phyloP scores from a whole-genome alignment of 2,329 filamentous ascomycete species.

The Verruconis gallopava region DNA sequence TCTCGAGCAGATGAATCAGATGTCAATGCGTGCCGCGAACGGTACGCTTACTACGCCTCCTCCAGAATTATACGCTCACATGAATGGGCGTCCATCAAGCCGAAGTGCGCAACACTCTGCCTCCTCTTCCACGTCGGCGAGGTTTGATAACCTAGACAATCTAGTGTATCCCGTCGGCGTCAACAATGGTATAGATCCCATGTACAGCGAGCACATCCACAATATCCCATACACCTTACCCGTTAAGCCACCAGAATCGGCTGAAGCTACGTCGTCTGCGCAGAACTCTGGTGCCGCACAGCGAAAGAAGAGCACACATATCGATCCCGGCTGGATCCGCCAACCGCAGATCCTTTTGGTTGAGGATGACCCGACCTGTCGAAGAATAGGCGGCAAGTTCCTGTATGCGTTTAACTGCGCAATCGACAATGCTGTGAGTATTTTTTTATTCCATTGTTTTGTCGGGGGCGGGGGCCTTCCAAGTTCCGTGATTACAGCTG shows the following conservation, averaged over 20 bases:
- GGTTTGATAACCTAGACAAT: conserved; percentile 48
- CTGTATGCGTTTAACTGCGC: conserved; percentile 50
- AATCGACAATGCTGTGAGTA: conserved; percentile 49
- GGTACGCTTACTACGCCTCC: conserved; percentile 44
- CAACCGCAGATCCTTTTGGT: conserved; percentile 77
- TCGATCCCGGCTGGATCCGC: conserved; percentile 52
- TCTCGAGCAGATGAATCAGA: conserved; percentile 51
- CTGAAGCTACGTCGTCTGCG: conserved; percentile 29
- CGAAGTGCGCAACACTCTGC: conserved; percentile 32
- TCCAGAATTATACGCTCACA: conserved; percentile 30
- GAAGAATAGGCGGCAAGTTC: conserved; percentile 54
- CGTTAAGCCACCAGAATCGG: conserved; percentile 44
- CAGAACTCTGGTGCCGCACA: not conserved
- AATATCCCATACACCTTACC: conserved; percentile 81
- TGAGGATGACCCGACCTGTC: conserved; percentile 61
- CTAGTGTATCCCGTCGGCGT: conserved; percentile 86
- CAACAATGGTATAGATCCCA: conserved; percentile 85
- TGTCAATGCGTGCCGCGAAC: conserved; percentile 38
- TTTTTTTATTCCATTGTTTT: not conserved
- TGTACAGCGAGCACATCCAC: conserved; percentile 86
- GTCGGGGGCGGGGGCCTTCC: not conserved
- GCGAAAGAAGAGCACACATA: conserved; percentile 47
- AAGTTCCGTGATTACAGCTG: conserved; percentile 15
- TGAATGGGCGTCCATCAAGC: conserved; percentile 33
- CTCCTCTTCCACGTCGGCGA: conserved; percentile 37